Base-by-base conservation (phyloP, 106 monocot species). In the Vanilla planifolia region DNA sequence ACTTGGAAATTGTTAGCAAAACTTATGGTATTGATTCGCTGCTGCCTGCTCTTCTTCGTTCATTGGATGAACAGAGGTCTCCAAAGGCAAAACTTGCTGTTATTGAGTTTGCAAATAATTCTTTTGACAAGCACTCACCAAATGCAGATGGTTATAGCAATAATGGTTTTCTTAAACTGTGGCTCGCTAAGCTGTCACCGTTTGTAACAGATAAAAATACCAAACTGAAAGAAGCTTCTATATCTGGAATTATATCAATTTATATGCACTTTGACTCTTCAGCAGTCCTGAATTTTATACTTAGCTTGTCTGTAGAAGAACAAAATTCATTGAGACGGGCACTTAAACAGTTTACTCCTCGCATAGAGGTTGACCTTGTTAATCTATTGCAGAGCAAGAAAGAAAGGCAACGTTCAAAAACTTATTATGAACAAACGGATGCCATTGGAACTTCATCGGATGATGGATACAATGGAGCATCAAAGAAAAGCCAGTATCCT, bases 1-100 rank as follows among this genome's bases (percentile, higher is more conserved):
- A 84, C 27, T 68, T 99, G 69, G 92, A 99, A 39, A 80, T 85
- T 67, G 85, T 99, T 30, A 74, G 82, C 22, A 85, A 63, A 51
- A 82, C 85, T 51, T 99, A 99, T 63, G 72, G 72, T 61, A 80
- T 85, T 57, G 98, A 99, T 40, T 85, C 85, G 51, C 63, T 99
- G 57, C 61, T 99, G 51, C 98, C 98, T 68, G 98, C 92, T 16
- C 70, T 99, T 63, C 61, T 99, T 23, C 81, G 98, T 23, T 99
- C 98, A 17, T 50, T 99, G 22, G 98, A 99, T 69, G 98, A 99
- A 61, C 98, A 99, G 71, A 84, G 98, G 64, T 99, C 98, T 56
- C 98, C 98, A 7, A 99, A 88, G 61, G 98, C 98, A 25, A 99
- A 99, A 64, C 66, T 99, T 48, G 98, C 98, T 67, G 98, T 99